Evolutionary conservation across 176 grass and related monocot genomes (phyloP), one percentile per base, ranked within the genome.

Genomic region (Rhipidocladum racemiflorum): DNA sequence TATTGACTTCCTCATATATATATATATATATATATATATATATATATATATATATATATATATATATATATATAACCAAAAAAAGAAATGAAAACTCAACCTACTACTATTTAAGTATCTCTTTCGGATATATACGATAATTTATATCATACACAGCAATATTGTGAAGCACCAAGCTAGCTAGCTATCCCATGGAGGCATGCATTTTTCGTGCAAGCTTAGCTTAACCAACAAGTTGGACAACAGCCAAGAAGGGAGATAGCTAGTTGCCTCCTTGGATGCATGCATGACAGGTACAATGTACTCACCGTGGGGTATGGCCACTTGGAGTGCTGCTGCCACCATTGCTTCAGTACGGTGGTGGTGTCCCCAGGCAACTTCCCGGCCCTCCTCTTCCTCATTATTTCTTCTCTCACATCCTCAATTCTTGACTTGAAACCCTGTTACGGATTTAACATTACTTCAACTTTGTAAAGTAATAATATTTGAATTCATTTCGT

Each of bases 311-410:
- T 99, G 78, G 97, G 97, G 88, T 99, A 99, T 61, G 97, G 97
- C 97, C 97, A 99, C 87, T 99, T 99, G 70, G 97, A 76, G 80
- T 99, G 93, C 76, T 99, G 87, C 67, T 99, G 93, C 97, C 97
- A 99, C 97, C 97, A 99, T 90, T 96, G 87, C 83, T 99, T 99
- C 32, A 99, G 82, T 68, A 99, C 87, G 43, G 87, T 91, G 61
- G 97, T 99, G 54, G 97, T 99, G 85, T 99, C 97, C 69, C 97
- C 97, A 32, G 97, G 97, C 90, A 99, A 68, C 87, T 99, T 99
- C 30, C 97, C 97, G 14, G 97, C 97, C 82, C 97, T 96, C 81
- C 97, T 99, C 63, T 99, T 99, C 79, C 97, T 77, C 25, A 99
- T 42, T 61, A 99, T 99, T 57, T 99, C 97, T 14, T 99, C 97